Base-by-base conservation (phyloP, 495 filamentous ascomycete species). In the Aspergillus leporis region DNA sequence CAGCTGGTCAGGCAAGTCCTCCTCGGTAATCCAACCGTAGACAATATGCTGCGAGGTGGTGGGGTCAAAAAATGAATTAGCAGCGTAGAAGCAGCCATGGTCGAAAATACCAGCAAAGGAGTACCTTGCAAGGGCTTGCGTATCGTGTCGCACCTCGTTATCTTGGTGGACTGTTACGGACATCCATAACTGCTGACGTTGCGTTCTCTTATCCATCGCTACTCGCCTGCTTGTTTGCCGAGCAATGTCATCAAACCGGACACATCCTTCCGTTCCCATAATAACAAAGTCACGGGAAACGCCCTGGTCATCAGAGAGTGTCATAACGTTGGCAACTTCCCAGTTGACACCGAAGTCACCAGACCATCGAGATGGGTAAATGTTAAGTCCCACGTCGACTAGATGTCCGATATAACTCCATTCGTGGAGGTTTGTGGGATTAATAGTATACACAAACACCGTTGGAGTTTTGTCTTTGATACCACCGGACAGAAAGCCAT, bases 341-440 rank as follows among this genome's bases (percentile, higher is more conserved):
- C 82, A 84, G 64, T 85, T 85, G 53, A 75, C 79, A 0, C 77
- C 80, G 40, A 79, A 76, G 8, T 75, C 70, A 7, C 79, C 78
- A 0, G 79, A 74, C 72, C 72, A 74, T 32, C 72, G 65, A 12
- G 70, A 80, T 50, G 71, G 67, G 19, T 73, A 60, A 32, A 82
- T 63, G 57, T 82, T 81, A 31, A 69, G 66, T 18, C 75, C 69
- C 2, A 74, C 65, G 49, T 77, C 66, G 65, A 74, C 71, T 52
- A 85, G 61, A 1, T 73, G 71, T 9, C 81, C 81, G 5, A 81
- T 56, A 55, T 79, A 85, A 1, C 67, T 71, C 83, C 83, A 85
- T 30, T 77, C 56, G 0, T 76, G 75, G 45, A 84, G 59, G 52
- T 83, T 68, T 25, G 63, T 70, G 6, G 76, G 66, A 0, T 79